A percentile compares a stretch with the other conserved stretches of the same genome.
Evolutionary conservation across 2,329 filamentous ascomycete genomes (phyloP).

Genomic region (Sclerotinia minor): DNA sequence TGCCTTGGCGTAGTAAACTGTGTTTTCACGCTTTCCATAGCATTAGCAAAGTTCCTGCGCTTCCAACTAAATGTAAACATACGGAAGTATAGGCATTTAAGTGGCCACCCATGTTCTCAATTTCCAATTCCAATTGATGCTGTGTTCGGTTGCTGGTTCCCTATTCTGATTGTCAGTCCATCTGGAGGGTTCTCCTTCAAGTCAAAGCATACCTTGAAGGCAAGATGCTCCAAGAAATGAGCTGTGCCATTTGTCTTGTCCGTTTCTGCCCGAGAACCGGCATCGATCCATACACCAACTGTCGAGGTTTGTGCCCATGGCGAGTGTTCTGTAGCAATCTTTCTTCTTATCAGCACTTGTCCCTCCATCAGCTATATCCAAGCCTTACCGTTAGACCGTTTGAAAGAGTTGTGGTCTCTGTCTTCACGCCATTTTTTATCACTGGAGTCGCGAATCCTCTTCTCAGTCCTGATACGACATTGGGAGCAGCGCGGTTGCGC

Average conservation of each 20-base stretch:
- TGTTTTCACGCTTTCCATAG: slow-evolving; percentile 81
- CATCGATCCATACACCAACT: slow-evolving; percentile 99
- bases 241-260: slow-evolving; percentile 98
- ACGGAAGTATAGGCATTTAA: slow-evolving; percentile 99
- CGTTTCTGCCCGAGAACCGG: slow-evolving; percentile 96
- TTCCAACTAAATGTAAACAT: slow-evolving; percentile 47
- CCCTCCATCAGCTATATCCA: slow-evolving; percentile 4
- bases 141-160: slow-evolving; percentile 93
- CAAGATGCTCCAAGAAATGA: slow-evolving; percentile 99
- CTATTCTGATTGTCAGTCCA: slow-evolving; percentile 48
- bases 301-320: slow-evolving; percentile 98
- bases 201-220: slow-evolving; percentile 79
- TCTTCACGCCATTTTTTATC: slow-evolving; percentile 67
- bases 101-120: slow-evolving; percentile 99
- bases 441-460: slow-evolving; percentile 91
- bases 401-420: slow-evolving; percentile 91
- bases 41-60: slow-evolving; percentile 28
- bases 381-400: slow-evolving; percentile 87
- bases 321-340: slow-evolving; percentile 98
- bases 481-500: slow-evolving; percentile 82
- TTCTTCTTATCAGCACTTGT: slow-evolving; percentile 41
- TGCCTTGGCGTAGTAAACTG: slow-evolving; percentile 98
- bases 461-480: slow-evolving; percentile 73
- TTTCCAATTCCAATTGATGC: slow-evolving; percentile 97
- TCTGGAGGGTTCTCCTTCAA: slow-evolving; percentile 25